Base-by-base conservation (phyloP, 1,284 basidiomycete genomes). In the Cutaneotrichosporon dermatis region DNA sequence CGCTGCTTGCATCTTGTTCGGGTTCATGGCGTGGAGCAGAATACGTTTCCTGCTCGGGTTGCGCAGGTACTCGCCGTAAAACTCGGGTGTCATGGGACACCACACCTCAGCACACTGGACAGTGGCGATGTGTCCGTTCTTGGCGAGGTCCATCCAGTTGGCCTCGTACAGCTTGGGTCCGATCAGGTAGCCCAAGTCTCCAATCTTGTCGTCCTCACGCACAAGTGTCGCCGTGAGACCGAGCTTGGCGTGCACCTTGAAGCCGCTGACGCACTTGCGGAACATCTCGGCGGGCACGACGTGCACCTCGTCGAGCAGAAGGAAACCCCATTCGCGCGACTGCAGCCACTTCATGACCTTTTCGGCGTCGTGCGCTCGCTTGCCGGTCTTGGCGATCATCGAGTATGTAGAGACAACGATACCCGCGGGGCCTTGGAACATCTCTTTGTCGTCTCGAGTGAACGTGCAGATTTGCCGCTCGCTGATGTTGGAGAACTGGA, bases 11-110 rank as follows among this genome's bases (percentile, higher is more conserved):
- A 99, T 97, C 81, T 99, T 99, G 76, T 90, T 92, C 25, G 96
- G 96, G 74, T 99, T 99, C 96, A 99, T 99, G 82, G 93, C 98
- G 76, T 98, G 98, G 11, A 99, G 83, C 37, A 99, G 83, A 85
- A 96, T 97, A 66, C 91, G 87, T 77, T 96, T 96, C 59, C 96
- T 84, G 42, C 89, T 89, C 6, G 68, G 60, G 51, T 74, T 75
- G 63, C 91, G 85, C 63, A 99, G 83, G 75, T 99, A 99, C 79
- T 99, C 95, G 69, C 92, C 88, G 77, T 99, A 99, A 76, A 99
- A 99, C 75, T 99, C 94, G n/a, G 96, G 95, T 37, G 96, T 97
- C 96, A 99, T 99, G 8, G 93, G 92, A 74, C 96, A 99, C 96
- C 96, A 99, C 6, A 99, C 96, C 79, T 99, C 96, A 12, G 96